These are phyloP conservation scores for Aspergillus ustus DNA, from an alignment of 2,329 filamentous ascomycete species.

Conservation along the genomic window DNA sequence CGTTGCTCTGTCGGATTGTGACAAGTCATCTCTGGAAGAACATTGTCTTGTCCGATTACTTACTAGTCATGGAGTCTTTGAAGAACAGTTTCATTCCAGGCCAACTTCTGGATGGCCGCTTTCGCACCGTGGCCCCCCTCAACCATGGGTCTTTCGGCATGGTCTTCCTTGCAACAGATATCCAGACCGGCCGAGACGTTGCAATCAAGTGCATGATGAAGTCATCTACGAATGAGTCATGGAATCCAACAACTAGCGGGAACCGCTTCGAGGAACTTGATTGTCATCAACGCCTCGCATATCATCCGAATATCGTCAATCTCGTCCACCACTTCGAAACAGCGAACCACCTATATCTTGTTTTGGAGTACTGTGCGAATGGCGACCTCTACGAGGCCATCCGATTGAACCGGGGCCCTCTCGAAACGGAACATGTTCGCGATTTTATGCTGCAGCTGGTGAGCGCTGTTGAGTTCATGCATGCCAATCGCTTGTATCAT, in stretches of 20 bases:
- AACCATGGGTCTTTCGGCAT: constrained; percentile 99
- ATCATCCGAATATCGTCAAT: constrained; percentile 92
- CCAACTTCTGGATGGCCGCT: constrained; percentile 67
- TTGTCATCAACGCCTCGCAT: constrained; percentile 77
- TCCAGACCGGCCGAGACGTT: constrained; percentile 75
- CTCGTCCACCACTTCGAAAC: constrained; percentile 91
- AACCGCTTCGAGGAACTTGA: constrained; percentile 67
- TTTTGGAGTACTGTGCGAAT: constrained; percentile 92
- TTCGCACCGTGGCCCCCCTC: constrained; percentile 87
- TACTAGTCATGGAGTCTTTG: constrained; percentile 39
- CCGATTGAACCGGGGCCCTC: constrained; percentile 79
- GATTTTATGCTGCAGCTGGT: constrained; percentile 96
- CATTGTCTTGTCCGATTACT: constrained; percentile 25
- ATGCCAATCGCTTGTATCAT: constrained; percentile 89
- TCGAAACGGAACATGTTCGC: constrained; percentile 95
- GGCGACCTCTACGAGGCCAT: constrained; percentile 98
- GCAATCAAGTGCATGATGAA: constrained; percentile 98
- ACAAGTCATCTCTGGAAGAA: constrained; percentile 21
- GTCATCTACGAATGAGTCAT: constrained; percentile 65
- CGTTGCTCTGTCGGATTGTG: constrained; percentile 12
- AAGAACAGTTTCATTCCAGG: constrained; percentile 42
- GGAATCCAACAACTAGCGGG: constrained; percentile 71
- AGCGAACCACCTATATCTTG: constrained; percentile 84
- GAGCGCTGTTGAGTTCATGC: constrained; percentile 86
- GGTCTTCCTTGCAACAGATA: constrained; percentile 91